Base-by-base conservation (phyloP, 139 green algal species). In the Bryopsis sp. region DNA sequence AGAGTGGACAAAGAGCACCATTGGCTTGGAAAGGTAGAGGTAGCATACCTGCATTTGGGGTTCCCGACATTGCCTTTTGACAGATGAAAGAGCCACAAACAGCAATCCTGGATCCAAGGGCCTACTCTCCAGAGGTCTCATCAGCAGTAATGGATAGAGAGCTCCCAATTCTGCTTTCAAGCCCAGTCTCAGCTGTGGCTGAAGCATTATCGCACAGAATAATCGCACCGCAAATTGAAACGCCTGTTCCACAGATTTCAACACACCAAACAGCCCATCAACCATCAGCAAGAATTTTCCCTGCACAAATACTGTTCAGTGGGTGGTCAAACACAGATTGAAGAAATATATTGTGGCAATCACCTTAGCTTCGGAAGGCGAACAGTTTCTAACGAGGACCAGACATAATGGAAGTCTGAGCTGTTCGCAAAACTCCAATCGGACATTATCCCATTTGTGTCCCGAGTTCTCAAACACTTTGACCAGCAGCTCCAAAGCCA, bases 401-500 rank as follows among this genome's bases (percentile, higher is more conserved):
- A 93, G 68, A 75, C 85, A 95, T 47, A 96, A 77, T 35, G 88
- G 87, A 74, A 89, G 84, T 24, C 85, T 76, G 75, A 96, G 77
- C 75, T 92, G 84, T 39, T 75, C 79, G 36, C 79, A 83, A 46
- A 94, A 89, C 43, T 85, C 74, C 8, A 82, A 67, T 19, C 79
- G 76, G 32, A 87, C 77, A 48, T 82, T 74, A 3, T 79, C 71
- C 89, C 89, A 95, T 69, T 76, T 79, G 71, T 86, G 79, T 46
- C 38, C 38, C 8, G 61, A 7, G 33, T 62, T 88, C 65, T 85
- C 79, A 28, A 93, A 72, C 36, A 93, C 81, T 54, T 89, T 90
- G 43, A 92, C 90, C 32, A 98, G 77, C 72, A 97, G 82, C 77
- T 98, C 93, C 64, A 98, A 77, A 0, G 93, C 86, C 68, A 98